Evolutionary conservation across 2,329 filamentous ascomycete genomes (phyloP).

Genomic region (Gliomastix tumulicola): DNA sequence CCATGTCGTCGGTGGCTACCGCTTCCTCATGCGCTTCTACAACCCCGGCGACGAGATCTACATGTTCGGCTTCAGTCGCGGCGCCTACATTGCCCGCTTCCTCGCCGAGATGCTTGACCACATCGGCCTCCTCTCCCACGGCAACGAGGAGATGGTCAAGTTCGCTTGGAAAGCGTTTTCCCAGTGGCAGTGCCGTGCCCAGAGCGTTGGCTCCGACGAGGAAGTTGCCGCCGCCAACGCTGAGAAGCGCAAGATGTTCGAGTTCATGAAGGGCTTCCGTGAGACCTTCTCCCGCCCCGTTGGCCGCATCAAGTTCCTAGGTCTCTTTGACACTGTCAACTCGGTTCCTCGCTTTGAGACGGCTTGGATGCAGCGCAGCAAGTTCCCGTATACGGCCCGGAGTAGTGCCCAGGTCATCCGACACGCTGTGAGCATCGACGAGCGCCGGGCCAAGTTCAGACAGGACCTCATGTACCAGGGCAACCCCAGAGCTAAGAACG

Average conservation of each 20-base stretch:
- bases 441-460: slow-evolving; percentile 64
- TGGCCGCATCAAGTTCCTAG: slow-evolving; percentile 66
- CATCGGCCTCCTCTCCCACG: slow-evolving; percentile 70
- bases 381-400: slow-evolving; percentile 62
- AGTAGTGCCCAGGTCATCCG: slow-evolving; percentile 55
- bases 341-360: slow-evolving; percentile 72
- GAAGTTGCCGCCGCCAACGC: slow-evolving; percentile 29
- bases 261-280: slow-evolving; percentile 72
- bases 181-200: slow-evolving; percentile 59
- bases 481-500: slow-evolving; percentile 8
- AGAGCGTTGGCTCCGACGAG: slow-evolving; percentile 30
- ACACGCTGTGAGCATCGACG: slow-evolving; percentile 65
- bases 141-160: slow-evolving; percentile 77
- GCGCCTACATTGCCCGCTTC: slow-evolving; percentile 67
- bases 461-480: slow-evolving; percentile 60
- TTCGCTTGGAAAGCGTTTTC: slow-evolving; percentile 82
- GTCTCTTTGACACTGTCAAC: slow-evolving; percentile 78
- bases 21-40: slow-evolving; percentile 71
- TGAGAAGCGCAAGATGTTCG: slow-evolving; percentile 55
- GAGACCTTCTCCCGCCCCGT: slow-evolving; percentile 76
- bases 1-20: slow-evolving; percentile 78
- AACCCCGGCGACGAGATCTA: slow-evolving; percentile 58
- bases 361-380: slow-evolving; percentile 70
- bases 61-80: slow-evolving; percentile 69
- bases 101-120: slow-evolving; percentile 80